These are phyloP conservation scores for Chenopodium berlandieri DNA, from an alignment of 148 eudicot genomes.

Conservation along the genomic window DNA sequence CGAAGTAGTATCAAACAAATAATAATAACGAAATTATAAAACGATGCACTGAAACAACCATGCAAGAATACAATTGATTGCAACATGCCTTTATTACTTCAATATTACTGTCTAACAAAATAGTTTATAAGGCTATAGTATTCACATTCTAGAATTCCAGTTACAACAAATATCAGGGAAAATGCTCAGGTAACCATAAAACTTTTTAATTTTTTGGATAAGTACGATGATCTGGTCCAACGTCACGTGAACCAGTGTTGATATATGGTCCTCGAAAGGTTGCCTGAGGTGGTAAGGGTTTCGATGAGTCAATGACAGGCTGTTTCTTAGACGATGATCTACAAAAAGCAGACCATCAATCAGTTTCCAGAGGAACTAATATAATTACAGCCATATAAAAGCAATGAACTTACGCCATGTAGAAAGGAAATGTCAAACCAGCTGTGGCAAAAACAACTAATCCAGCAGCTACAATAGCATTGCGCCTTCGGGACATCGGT, in stretches of 20 bases:
- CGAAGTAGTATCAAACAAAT: no score
- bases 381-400: neutral
- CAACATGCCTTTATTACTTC: no score
- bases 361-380: slow-evolving; percentile 1
- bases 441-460: slow-evolving; percentile 73
- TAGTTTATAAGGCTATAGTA: no score
- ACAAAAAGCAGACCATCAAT: slow-evolving; percentile 17
- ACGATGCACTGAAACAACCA: no score
- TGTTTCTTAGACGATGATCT: slow-evolving; percentile 62
- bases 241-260: slow-evolving; percentile 90
- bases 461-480: slow-evolving; percentile 73
- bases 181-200: neutral
- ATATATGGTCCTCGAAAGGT: slow-evolving; percentile 95
- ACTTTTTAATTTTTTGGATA: slow-evolving; percentile 55
- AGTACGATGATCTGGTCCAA: slow-evolving; percentile 80
- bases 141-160: neutral
- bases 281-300: slow-evolving; percentile 95
- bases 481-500: slow-evolving; percentile 65
- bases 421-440: slow-evolving; percentile 90
- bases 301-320: slow-evolving; percentile 89
- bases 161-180: neutral
- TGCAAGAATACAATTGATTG: no score
- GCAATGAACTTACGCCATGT: slow-evolving; percentile 77
- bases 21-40: no score
- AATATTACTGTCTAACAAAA: no score